phyloP scores from a whole-genome alignment of 106 monocot species.

The Platanthera guangdongensis region DNA sequence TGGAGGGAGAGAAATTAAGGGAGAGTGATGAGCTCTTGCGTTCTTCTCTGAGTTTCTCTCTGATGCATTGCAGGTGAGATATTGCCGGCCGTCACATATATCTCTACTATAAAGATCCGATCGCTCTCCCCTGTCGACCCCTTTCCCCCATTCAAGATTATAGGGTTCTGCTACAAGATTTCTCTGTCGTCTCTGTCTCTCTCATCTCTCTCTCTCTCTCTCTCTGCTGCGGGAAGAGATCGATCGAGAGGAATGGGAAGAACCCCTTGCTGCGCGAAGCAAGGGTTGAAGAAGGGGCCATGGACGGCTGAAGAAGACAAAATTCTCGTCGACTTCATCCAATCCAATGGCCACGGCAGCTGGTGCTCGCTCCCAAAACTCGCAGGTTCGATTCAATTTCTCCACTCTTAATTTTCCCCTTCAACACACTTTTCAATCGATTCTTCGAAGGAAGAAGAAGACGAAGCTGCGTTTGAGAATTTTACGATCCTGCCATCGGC shows the following conservation, averaged over 20 bases:
- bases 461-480: neutral
- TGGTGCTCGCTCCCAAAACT: constrained; percentile 51
- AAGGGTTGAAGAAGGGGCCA: constrained; percentile 48
- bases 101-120: neutral
- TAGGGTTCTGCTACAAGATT: too few relatives aligned
- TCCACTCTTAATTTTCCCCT: neutral
- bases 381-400: constrained; percentile 16
- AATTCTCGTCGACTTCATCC: constrained; percentile 46
- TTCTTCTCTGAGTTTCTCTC: neutral
- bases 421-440: neutral
- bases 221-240: too few relatives aligned
- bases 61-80: constrained; percentile 7
- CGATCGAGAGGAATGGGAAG: constrained; percentile 24
- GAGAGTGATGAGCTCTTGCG: neutral
- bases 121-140: neutral
- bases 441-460: neutral
- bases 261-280: constrained; percentile 47
- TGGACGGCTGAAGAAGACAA: constrained; percentile 55
- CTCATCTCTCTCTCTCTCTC: too few relatives aligned
- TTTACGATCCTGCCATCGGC: neutral
- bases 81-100: neutral
- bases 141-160: neutral
- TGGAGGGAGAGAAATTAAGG: neutral
- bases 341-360: constrained; percentile 47
- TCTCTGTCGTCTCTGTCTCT: too few relatives aligned